Evolutionary conservation across 768 basidiomycete species (phyloP), one percentile per base, ranked within the genome.

Genomic region (Candolleomyces eurysporus): DNA sequence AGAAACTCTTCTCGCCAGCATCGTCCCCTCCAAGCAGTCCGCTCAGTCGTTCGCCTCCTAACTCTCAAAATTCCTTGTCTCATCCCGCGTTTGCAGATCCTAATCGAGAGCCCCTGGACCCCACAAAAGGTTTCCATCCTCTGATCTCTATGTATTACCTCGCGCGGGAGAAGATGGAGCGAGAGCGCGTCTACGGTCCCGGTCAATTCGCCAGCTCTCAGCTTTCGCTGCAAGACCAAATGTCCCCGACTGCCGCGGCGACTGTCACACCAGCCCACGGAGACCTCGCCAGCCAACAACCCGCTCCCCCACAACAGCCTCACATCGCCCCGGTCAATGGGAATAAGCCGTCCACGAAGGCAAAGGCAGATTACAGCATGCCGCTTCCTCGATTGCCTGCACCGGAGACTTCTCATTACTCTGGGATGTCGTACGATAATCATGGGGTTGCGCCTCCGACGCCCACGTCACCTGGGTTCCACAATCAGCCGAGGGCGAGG

Each of bases 71-170:
- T 43, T 0, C 82, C 84, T 76, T 86, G 6, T 80, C 82, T 26
- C 75, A 80, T 70, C 69, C 76, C 4, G 74, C 77, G 31, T 75
- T 84, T 57, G 66, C 71, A 26, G 84, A 85, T 72, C 62, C 73
- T 13, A 73, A 79, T 57, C 81, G 79, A 61, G 80, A 88, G 62
- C 82, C 81, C 11, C 64, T 78, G 63, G 96, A 99, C 69, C 96
- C 96, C 5, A 96, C 94, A 14, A 79, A 85, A 58, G 97, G 95
- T 1, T 99, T 94, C 78, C 94, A 98, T 71, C 96, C 94, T 0
- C 82, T 99, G 30, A 84, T 98, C 50, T 94, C 95, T 32, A 98
- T 99, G 77, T 99, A 99, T 73, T 98, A 88, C 78, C 86, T 99
- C 19, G 92, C 96, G 5, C 82, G 93, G 57, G 97, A 99, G 79